Conservation (phyloP, 139 green algal genomes). For the Ulvella scutata region DNA sequence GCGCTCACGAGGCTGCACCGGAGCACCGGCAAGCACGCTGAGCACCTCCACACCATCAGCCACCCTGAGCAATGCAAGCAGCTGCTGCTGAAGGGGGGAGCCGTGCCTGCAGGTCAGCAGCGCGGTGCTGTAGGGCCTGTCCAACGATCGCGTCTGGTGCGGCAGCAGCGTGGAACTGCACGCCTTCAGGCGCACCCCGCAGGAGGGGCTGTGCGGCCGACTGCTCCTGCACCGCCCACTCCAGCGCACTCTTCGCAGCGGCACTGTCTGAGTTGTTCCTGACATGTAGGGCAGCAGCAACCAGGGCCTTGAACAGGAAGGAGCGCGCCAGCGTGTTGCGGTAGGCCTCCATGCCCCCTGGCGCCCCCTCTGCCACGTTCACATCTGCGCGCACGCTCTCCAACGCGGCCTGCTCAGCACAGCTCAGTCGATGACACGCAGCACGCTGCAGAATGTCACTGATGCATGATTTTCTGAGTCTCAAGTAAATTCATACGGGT, state of each 20-base stretch:
- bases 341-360: constrained; percentile 85
- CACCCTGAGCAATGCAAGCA: neutral
- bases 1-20: neutral
- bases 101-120: constrained; percentile 73
- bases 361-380: constrained; percentile 41
- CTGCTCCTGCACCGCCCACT: constrained; percentile 15
- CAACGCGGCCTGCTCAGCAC: too few species aligned
- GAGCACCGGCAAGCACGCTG: neutral
- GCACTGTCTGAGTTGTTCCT: neutral
- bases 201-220: constrained; percentile 28
- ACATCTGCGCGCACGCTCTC: too few species aligned
- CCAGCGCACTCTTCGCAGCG: neutral
- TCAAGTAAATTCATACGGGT: too few species aligned
- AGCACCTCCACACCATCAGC: neutral
- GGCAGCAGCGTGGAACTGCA: constrained; percentile 63
- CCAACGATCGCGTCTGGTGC: constrained; percentile 48
- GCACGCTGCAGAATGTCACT: too few species aligned
- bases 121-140: constrained; percentile 58
- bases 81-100: neutral
- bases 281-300: constrained; percentile 14
- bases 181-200: constrained; percentile 42
- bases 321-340: constrained; percentile 58
- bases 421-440: too few species aligned
- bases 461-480: too few species aligned
- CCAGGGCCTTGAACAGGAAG: constrained; percentile 93